phyloP scores from a whole-genome alignment of 2,329 filamentous ascomycete genomes.

The Trichoderma harzianum region DNA sequence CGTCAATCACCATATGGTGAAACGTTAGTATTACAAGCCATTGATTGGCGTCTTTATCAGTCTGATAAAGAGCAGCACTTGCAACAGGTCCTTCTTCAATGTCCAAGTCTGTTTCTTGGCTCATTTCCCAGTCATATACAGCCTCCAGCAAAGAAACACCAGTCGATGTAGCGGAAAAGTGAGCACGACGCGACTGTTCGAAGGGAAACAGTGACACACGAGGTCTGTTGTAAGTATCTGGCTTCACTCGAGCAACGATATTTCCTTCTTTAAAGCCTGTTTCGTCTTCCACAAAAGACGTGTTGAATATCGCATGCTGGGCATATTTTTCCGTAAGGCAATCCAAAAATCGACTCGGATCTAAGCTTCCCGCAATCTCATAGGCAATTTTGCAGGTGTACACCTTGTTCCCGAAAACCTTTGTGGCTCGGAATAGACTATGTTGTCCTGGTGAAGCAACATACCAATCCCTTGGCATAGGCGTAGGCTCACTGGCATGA shows the following conservation, averaged over 20 bases:
- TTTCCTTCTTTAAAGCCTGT: background rate
- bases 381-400: background rate
- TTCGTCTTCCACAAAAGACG: background rate
- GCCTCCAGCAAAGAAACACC: background rate
- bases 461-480: background rate
- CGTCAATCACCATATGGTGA: background rate
- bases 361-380: background rate
- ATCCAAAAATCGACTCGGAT: background rate
- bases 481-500: background rate
- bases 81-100: background rate
- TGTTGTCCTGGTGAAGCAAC: background rate
- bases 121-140: background rate
- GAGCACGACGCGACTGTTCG: background rate
- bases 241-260: background rate
- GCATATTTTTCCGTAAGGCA: background rate
- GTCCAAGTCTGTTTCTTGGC: background rate
- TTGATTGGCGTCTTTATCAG: background rate
- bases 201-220: background rate
- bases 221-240: background rate
- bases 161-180: background rate
- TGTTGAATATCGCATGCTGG: background rate
- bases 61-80: background rate
- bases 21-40: background rate
- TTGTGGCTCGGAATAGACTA: background rate
- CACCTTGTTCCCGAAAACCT: background rate